Evolutionary conservation across 2,329 filamentous ascomycete species (phyloP).

Genomic region (Botryotinia globosa): DNA sequence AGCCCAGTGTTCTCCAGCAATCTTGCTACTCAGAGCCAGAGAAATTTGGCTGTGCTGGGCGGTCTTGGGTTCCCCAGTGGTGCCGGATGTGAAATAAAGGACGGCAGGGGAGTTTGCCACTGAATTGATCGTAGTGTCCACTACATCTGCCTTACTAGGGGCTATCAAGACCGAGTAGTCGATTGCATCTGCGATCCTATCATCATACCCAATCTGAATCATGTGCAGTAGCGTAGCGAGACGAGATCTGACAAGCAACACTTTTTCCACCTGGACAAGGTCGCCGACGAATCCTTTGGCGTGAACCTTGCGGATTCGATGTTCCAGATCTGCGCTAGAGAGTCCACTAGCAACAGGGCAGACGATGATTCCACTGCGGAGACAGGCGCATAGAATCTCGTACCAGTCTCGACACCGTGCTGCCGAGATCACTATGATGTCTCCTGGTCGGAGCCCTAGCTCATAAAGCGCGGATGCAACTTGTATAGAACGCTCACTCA

Average conservation of each 20-base stretch:
- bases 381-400: neutral
- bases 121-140: neutral
- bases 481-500: neutral
- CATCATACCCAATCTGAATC: neutral
- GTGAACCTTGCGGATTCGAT: neutral
- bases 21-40: neutral
- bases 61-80: slow-evolving; percentile 29
- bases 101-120: slow-evolving; percentile 12
- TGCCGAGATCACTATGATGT: neutral
- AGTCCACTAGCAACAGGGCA: neutral
- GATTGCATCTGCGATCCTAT: neutral
- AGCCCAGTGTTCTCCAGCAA: neutral
- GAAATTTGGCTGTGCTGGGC: neutral
- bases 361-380: neutral
- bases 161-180: neutral
- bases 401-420: neutral
- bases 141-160: neutral
- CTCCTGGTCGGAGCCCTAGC: neutral
- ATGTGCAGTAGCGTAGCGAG: neutral
- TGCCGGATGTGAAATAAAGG: slow-evolving; percentile 37
- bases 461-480: neutral
- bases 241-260: neutral
- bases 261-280: neutral
- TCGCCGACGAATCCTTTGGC: neutral
- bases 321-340: neutral